Base-by-base conservation (phyloP, 1,139 yeast species). In the Spathaspora sp. region DNA sequence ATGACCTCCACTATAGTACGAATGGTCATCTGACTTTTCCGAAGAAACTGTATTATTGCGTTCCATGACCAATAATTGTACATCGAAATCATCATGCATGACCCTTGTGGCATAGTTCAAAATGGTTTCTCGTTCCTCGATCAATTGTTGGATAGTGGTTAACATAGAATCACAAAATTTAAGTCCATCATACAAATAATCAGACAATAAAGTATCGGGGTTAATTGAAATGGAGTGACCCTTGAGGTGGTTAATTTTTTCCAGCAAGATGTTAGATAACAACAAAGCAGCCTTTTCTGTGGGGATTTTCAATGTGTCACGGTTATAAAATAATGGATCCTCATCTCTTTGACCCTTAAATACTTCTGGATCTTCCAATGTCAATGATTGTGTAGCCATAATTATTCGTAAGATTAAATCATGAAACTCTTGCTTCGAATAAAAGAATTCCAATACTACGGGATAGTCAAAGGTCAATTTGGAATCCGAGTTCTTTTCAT, bases 21-120 rank as follows among this genome's bases (percentile, higher is more conserved):
- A 63, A 50, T 65, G 72, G 39, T 56, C 68, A 29, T 72, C 78
- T 5, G 64, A 52, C 45, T 67, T 67, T 34, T 70, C 70, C 46
- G 63, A 64, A 25, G 69, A 59, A 23, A 78, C 65, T 0, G 86
- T 81, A 54, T 82, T 82, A 55, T 80, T 83, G 47, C 87, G 69
- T 57, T 83, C 89, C 34, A 79, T 80, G 38, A 80, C 72, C 44
- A 84, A 68, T 41, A 85, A 63, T 43, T 84, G 85, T 16, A 82
- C 80, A 49, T 82, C 80, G 53, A 84, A 78, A 56, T 84, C 87
- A 54, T 84, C 83, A 54, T 84, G 86, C 89, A 86, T 83, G 45
- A 85, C 84, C 56, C 93, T 73, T 0, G 91, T 84, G 11, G 89
- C 86, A 57, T 85, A 85, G 55, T 84, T 86, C 45, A 85, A 64